Percentiles rank a stretch among this genome's conserved stretches.
Conservation (phyloP, 2,329 filamentous ascomycete genomes). For the Cyanodermella asteris region DNA sequence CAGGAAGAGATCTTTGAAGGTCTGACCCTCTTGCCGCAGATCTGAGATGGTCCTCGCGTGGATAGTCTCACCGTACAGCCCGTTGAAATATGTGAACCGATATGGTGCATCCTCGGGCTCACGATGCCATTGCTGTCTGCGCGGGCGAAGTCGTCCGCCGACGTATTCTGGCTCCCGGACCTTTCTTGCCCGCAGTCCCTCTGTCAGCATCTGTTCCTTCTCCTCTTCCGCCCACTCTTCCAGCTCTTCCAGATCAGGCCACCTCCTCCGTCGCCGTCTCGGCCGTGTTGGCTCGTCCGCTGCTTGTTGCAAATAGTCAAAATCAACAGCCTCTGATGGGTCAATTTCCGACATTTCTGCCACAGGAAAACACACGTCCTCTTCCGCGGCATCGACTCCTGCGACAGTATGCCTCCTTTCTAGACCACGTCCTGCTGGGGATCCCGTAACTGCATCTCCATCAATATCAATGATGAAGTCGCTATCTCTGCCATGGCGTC, state of each 20-base stretch:
- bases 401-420: slow-evolving; percentile 36
- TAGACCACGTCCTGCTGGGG: slow-evolving; percentile 10
- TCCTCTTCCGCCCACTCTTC: slow-evolving; percentile 83
- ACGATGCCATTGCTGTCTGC: slow-evolving; percentile 61
- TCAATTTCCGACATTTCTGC: slow-evolving; percentile 59
- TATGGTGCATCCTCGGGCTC: slow-evolving; percentile 80
- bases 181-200: slow-evolving; percentile 66
- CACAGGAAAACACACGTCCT: slow-evolving; percentile 81
- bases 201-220: slow-evolving; percentile 67
- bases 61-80: slow-evolving; percentile 86
- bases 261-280: slow-evolving; percentile 44
- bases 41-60: slow-evolving; percentile 92
- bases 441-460: slow-evolving; percentile 9
- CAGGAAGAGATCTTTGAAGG: slow-evolving; percentile 72
- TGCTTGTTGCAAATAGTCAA: slow-evolving; percentile 36
- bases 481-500: slow-evolving; percentile 11
- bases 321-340: slow-evolving; percentile 56
- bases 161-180: slow-evolving; percentile 87
- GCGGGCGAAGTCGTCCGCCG: slow-evolving; percentile 66
- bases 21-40: slow-evolving; percentile 62
- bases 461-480: slow-evolving; percentile 26
- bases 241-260: slow-evolving; percentile 66
- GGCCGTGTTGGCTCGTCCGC: slow-evolving; percentile 19
- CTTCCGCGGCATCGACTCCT: slow-evolving; percentile 47
- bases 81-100: slow-evolving; percentile 96